A percentile compares a stretch with the other conserved stretches of the same genome.
Conservation (phyloP, 129 eudicot genomes). For the Smallanthus sonchifolius region DNA sequence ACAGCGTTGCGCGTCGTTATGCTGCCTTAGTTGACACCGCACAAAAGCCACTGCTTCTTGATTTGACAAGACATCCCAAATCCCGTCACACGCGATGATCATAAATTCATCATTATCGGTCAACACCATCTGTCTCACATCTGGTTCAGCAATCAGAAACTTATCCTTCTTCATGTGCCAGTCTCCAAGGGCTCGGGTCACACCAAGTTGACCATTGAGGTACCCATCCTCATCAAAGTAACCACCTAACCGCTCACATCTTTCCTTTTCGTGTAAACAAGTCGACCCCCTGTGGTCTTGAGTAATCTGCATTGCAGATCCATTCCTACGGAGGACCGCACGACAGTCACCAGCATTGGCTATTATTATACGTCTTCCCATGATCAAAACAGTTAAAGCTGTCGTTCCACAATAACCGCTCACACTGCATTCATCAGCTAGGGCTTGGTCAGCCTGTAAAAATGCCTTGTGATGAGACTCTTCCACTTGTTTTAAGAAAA, state of each 20-base stretch:
- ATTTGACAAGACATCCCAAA: slow-evolving; percentile 83
- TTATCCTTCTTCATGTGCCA: slow-evolving; percentile 61
- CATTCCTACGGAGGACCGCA: slow-evolving; percentile 76
- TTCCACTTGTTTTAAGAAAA: slow-evolving; percentile 47
- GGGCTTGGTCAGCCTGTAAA: slow-evolving; percentile 59
- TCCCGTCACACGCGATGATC: slow-evolving; percentile 79
- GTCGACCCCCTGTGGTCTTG: slow-evolving; percentile 64
- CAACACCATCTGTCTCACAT: slow-evolving; percentile 40
- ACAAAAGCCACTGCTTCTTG: slow-evolving; percentile 70
- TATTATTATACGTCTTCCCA: slow-evolving; percentile 59
- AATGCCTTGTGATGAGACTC: slow-evolving; percentile 48
- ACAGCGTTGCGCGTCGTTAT: slow-evolving; percentile 49
- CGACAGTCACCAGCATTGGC: slow-evolving; percentile 92
- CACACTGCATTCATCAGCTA: slow-evolving; percentile 58
- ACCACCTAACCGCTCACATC: slow-evolving; percentile 73
- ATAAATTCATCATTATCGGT: slow-evolving; percentile 75
- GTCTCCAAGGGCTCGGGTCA: slow-evolving; percentile 86
- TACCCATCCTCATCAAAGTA: slow-evolving; percentile 47
- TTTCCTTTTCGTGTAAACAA: slow-evolving; percentile 41
- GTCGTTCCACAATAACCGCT: slow-evolving; percentile 67
- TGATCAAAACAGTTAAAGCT: slow-evolving; percentile 62
- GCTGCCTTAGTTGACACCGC: slow-evolving; percentile 44
- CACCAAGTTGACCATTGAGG: slow-evolving; percentile 74
- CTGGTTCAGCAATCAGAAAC: slow-evolving; percentile 74
- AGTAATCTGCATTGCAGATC: slow-evolving; percentile 65